Base-by-base conservation (phyloP, 2,329 filamentous ascomycete species). In the Scedosporium apiospermum region DNA sequence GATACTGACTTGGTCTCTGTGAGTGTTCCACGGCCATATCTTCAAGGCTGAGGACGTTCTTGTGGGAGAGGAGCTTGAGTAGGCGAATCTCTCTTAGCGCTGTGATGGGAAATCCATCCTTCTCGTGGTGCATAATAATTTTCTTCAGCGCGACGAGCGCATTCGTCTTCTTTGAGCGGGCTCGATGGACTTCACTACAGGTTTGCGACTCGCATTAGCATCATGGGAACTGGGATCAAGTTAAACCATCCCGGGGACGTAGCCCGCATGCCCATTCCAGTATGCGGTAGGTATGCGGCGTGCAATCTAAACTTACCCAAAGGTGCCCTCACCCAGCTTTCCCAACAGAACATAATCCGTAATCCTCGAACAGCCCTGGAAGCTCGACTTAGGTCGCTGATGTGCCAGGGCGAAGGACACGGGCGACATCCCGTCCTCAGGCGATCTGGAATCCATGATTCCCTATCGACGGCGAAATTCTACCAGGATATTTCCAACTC, bases 101-200 rank as follows among this genome's bases (percentile, higher is more conserved):
- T 1, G 95, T 99, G 66, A 99, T 99, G n/a, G 95, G 95, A 69
- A 99, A 99, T 80, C 95, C 95, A 75, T 99, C 95, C 74, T 97
- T 98, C 78, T 99, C 95, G 74, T 98, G 96, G 74, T 98, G 95
- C 90, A 98, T 97, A 67, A 99, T 86, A 67, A 99, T 99, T 82
- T 98, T 98, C 80, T 99, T 99, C 71, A 99, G 76, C 3, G 95
- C 95, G 65, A 96, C 89, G 57, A 93, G 75, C 26, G 84, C 82
- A 62, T 90, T 88, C 1, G 86, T 90, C 70, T 83, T 89, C 69
- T 85, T 88, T 30, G 89, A 91, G 65, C 85, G 85, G 65, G 92
- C 95, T 71, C 93, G 95, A 75, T 96, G 91, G 46, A 98, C 95
- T 77, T 98, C 92, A 67, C 88, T 89, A 65, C 18, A 57, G 18